phyloP scores from a whole-genome alignment of 305 asterid genomes.

The Fraxinus floribunda region DNA sequence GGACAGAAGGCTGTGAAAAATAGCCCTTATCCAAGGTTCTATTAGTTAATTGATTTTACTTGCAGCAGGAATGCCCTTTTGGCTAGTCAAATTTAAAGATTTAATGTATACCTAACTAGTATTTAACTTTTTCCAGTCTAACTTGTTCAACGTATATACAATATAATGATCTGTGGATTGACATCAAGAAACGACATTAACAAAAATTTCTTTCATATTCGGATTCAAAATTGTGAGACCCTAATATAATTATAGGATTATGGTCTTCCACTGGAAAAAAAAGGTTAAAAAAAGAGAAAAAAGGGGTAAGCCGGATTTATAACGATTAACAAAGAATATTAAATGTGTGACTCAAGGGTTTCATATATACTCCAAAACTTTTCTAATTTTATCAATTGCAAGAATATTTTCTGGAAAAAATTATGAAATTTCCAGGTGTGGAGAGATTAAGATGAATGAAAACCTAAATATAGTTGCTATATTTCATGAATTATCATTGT shows the following conservation, averaged over 20 bases:
- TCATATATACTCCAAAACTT: neutral
- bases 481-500: neutral
- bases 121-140: neutral
- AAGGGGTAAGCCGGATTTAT: neutral
- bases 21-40: slow-evolving; percentile 60
- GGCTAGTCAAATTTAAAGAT: neutral
- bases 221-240: neutral
- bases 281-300: neutral
- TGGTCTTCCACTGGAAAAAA: neutral
- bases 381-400: neutral
- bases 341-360: too few relatives aligned
- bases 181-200: neutral
- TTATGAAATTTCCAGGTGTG: neutral
- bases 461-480: neutral
- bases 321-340: neutral
- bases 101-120: neutral
- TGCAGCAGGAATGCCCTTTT: neutral
- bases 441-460: neutral
- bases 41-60: neutral
- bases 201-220: neutral
- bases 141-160: neutral
- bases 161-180: neutral
- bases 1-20: slow-evolving; percentile 71
- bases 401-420: neutral
- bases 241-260: neutral